These are phyloP conservation scores for Xylaria sp. DNA, from an alignment of 2,329 filamentous ascomycete genomes.

Conservation along the genomic window DNA sequence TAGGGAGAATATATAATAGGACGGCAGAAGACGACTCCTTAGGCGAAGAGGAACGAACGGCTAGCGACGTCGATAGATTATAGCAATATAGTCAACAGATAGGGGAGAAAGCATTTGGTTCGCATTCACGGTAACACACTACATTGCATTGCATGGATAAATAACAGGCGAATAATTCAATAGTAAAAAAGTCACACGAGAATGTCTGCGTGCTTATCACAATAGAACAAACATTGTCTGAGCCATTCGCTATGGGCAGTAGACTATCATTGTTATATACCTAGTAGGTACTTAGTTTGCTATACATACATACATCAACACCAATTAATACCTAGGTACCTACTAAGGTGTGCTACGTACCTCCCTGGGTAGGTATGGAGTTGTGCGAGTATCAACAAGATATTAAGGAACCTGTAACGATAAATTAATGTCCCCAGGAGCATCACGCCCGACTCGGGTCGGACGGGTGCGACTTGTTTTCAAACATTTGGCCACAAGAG, in stretches of 20 bases:
- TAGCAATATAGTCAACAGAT: conserved; percentile 39
- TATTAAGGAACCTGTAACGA: not conserved
- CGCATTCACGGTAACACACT: not conserved
- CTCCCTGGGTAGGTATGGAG: too few species aligned
- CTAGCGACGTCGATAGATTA: conserved; percentile 42
- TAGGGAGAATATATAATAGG: conserved; percentile 52
- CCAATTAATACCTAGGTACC: not conserved
- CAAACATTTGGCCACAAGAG: not conserved
- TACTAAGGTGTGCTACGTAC: too few species aligned
- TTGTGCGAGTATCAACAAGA: not conserved
- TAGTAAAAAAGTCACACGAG: not conserved
- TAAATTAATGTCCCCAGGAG: not conserved
- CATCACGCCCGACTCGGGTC: not conserved
- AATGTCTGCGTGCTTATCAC: not conserved
- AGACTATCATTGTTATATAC: too few species aligned
- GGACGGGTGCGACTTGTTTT: not conserved
- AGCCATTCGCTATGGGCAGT: not conserved
- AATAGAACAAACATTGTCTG: conserved; percentile 12
- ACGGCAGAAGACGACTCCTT: conserved; percentile 34
- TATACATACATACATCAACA: not conserved
- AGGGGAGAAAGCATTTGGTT: not conserved
- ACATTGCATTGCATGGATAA: conserved; percentile 5
- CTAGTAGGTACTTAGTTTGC: not conserved
- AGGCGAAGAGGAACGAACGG: conserved; percentile 43
- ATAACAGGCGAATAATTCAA: not conserved